A percentile compares a stretch with the other conserved stretches of the same genome.
phyloP scores from a whole-genome alignment of 352 stramenopile genomes.

The Phytopythium boreale region DNA sequence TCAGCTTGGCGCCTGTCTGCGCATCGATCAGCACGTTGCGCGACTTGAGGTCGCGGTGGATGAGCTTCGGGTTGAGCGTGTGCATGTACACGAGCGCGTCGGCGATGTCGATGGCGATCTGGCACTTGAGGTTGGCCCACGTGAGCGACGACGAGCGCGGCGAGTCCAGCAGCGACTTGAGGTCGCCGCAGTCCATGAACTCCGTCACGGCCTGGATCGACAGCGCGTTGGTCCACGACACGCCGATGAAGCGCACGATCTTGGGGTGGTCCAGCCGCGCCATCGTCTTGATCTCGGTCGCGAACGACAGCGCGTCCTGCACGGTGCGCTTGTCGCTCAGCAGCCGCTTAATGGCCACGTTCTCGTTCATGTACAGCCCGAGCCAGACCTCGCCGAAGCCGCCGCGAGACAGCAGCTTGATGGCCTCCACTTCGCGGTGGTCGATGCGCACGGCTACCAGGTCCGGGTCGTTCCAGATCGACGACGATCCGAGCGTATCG shows the following conservation, averaged over 20 bases:
- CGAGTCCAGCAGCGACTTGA: slow-evolving; percentile 47
- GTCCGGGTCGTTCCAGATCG: slow-evolving; percentile 67
- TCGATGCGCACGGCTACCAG: slow-evolving; percentile 59
- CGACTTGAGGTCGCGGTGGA: slow-evolving; percentile 68
- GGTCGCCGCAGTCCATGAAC: slow-evolving; percentile 69
- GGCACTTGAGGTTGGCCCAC: slow-evolving; percentile 62
- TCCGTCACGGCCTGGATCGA: slow-evolving; percentile 62
- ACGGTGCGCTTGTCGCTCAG: slow-evolving; percentile 54
- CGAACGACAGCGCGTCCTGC: slow-evolving; percentile 52
- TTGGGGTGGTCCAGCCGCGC: slow-evolving; percentile 58
- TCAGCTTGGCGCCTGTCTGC: slow-evolving; percentile 55
- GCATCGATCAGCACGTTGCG: slow-evolving; percentile 67
- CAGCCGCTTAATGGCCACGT: slow-evolving; percentile 65
- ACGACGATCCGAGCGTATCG: slow-evolving; percentile 39
- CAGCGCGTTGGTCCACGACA: slow-evolving; percentile 61
- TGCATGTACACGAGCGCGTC: slow-evolving; percentile 74
- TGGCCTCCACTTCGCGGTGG: slow-evolving; percentile 40
- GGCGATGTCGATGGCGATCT: slow-evolving; percentile 65
- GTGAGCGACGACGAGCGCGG: slow-evolving; percentile 33
- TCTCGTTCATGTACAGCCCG: slow-evolving; percentile 58
- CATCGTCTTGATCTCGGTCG: slow-evolving; percentile 58
- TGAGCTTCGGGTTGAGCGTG: slow-evolving; percentile 59
- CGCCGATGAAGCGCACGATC: slow-evolving; percentile 65
- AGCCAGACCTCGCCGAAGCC: slow-evolving; percentile 72
- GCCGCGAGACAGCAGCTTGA: slow-evolving; percentile 62